These are phyloP conservation scores for Monilinia aucupariae DNA, from an alignment of 2,329 filamentous ascomycete genomes.

Conservation along the genomic window DNA sequence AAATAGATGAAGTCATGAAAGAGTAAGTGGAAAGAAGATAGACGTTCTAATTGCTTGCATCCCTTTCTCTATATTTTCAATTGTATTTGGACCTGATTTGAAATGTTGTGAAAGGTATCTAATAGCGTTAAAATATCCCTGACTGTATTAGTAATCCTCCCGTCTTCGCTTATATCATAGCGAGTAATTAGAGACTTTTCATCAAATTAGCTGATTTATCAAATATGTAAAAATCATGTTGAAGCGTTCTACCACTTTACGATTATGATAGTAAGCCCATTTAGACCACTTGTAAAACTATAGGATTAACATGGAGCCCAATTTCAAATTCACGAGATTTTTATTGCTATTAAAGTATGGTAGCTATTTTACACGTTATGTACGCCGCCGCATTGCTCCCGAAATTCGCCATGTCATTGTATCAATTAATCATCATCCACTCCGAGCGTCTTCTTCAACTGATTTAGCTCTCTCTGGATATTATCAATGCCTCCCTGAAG, in stretches of 20 bases:
- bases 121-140: neutral
- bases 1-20: neutral
- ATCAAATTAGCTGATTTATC: neutral
- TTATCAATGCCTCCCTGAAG: conserved; percentile 34
- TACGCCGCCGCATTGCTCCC: neutral
- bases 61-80: too few relatives aligned
- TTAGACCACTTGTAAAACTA: neutral
- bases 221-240: neutral
- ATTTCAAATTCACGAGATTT: neutral
- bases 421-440: conserved; percentile 25
- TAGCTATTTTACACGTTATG: conserved; percentile 5
- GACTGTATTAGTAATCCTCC: too few relatives aligned
- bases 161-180: conserved; percentile 5
- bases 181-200: neutral
- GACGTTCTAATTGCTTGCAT: neutral
- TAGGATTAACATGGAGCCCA: neutral
- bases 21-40: neutral
- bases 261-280: neutral
- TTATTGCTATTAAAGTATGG: conserved; percentile 7
- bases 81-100: neutral
- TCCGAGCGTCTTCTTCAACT: conserved; percentile 31
- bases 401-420: neutral
- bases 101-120: neutral
- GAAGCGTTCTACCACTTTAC: neutral
- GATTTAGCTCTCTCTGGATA: conserved; percentile 32